Conservation (phyloP, 148 eudicot species). For the Rhododendron mucronatum region DNA sequence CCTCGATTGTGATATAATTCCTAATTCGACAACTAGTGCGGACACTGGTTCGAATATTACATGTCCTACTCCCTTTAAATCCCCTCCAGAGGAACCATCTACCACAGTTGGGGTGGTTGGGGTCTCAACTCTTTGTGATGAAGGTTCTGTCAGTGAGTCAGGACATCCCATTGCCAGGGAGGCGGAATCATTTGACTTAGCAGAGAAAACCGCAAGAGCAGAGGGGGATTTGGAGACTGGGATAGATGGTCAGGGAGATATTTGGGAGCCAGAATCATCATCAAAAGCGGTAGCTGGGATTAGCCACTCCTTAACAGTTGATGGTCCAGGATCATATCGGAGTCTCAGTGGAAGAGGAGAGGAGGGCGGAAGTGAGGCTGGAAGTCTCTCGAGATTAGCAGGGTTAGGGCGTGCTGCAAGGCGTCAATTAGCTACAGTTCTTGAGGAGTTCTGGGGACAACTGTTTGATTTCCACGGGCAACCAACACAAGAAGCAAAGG, state of each 20-base stretch:
- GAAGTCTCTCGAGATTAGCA: slow-evolving; percentile 81
- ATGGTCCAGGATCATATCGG: slow-evolving; percentile 73
- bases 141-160: slow-evolving; percentile 27
- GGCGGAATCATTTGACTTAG: slow-evolving; percentile 30
- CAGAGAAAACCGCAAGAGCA: slow-evolving; percentile 37
- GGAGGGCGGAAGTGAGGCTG: slow-evolving; percentile 66
- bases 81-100: slow-evolving; percentile 28
- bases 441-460: slow-evolving; percentile 97
- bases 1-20: slow-evolving; percentile 40
- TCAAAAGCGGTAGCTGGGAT: slow-evolving; percentile 31
- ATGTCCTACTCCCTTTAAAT: slow-evolving; percentile 17
- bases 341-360: slow-evolving; percentile 69
- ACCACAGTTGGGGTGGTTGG: slow-evolving; percentile 18
- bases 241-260: slow-evolving; percentile 43
- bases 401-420: slow-evolving; percentile 94
- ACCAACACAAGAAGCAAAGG: slow-evolving; percentile 60
- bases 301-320: slow-evolving; percentile 34
- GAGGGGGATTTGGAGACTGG: slow-evolving; percentile 38
- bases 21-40: slow-evolving; percentile 27
- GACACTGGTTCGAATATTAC: slow-evolving; percentile 25
- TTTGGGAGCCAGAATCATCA: slow-evolving; percentile 58
- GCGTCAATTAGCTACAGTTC: slow-evolving; percentile 66
- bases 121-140: slow-evolving; percentile 17
- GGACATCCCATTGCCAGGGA: slow-evolving; percentile 17
- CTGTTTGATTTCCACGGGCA: slow-evolving; percentile 92